Evolutionary conservation across 1,284 basidiomycete genomes (phyloP), one percentile per base, ranked within the genome.

Genomic region (Cutaneotrichosporon spelunceum): DNA sequence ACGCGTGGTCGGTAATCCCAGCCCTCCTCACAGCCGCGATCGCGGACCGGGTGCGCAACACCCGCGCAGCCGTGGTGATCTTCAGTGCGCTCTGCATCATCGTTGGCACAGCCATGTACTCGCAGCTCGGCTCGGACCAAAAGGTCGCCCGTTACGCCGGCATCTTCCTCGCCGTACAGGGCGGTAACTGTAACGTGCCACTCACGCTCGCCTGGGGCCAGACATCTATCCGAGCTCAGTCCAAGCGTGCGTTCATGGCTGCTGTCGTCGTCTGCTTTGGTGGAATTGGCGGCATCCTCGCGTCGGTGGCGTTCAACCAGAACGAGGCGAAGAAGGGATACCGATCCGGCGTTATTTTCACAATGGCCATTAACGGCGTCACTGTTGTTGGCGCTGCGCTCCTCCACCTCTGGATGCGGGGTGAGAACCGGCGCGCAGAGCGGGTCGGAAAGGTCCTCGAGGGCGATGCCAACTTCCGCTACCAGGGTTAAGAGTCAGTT

Each of bases 171-270:
- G 73, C 74, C 29, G 77, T 79, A 47, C 74, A 72, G 47, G 80
- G 79, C 8, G 61, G 56, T 47, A 62, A 70, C 65, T 60, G 66
- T 54, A 75, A 73, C 63, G 68, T 75, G 6, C 75, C 77, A 8
- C 71, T 72, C 49, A 68, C 71, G 47, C 60, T 75, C 36, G 68
- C 72, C 11, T 78, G 75, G 69, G 69, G 72, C 42, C 73, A 77
- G 63, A 79, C 77, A 67, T 80, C 80, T 69, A 77, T 82, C 39
- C 75, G 76, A n/a, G 70, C 73, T 11, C 77, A 81, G 66, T 72
- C 74, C 34, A 81, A 81, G 63, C 66, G 69, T 36, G 67, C 70
- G 19, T 75, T 78, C 65, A 69, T 71, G 23, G 72, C 72, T 26
- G 79, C 80, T 21, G 63, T 80, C 50, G 73, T 79, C 48, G 75